These are phyloP conservation scores for Ceratocystiopsis sp. DNA, from an alignment of 2,329 filamentous ascomycete genomes.

Conservation along the genomic window DNA sequence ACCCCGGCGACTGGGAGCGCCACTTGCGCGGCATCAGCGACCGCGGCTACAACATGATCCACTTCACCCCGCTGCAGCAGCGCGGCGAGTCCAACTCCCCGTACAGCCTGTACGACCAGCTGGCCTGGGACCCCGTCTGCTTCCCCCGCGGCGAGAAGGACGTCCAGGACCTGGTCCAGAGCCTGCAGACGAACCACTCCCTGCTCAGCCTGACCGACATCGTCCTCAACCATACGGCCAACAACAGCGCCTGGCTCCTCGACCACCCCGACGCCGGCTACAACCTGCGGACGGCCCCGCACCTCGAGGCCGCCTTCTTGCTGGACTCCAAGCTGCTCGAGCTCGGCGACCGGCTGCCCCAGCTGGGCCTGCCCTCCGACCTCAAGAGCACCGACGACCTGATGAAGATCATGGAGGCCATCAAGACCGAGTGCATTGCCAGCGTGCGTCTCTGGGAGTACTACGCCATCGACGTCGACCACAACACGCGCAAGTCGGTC, in stretches of 20 bases:
- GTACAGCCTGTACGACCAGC: slow-evolving; percentile 90
- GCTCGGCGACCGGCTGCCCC: slow-evolving; percentile 55
- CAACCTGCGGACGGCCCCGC: slow-evolving; percentile 78
- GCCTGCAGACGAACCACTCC: slow-evolving; percentile 70
- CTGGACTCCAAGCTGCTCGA: slow-evolving; percentile 50
- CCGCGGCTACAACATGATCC: slow-evolving; percentile 95
- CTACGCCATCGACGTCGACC: slow-evolving; percentile 68
- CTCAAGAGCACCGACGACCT: slow-evolving; percentile 58
- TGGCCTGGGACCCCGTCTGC: slow-evolving; percentile 62
- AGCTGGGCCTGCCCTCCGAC: slow-evolving; percentile 58
- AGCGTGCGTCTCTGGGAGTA: slow-evolving; percentile 81
- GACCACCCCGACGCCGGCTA: slow-evolving; percentile 93
- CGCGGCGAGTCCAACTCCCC: slow-evolving; percentile 87
- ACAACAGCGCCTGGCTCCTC: slow-evolving; percentile 88
- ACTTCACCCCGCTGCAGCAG: slow-evolving; percentile 87
- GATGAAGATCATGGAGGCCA: slow-evolving; percentile 61
- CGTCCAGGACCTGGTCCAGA: slow-evolving; percentile 56
- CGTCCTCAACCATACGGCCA: slow-evolving; percentile 92
- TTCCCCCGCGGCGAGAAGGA: slow-evolving; percentile 81
- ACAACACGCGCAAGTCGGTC: slow-evolving; percentile 49
- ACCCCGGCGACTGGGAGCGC: slow-evolving; percentile 76
- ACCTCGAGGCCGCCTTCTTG: slow-evolving; percentile 47
- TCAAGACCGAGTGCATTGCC: slow-evolving; percentile 66
- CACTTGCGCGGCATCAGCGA: slow-evolving; percentile 78
- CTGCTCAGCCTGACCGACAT: slow-evolving; percentile 86